Evolutionary conservation across 2,329 filamentous ascomycete genomes (phyloP).

Genomic region (Trichophyton verrucosum): DNA sequence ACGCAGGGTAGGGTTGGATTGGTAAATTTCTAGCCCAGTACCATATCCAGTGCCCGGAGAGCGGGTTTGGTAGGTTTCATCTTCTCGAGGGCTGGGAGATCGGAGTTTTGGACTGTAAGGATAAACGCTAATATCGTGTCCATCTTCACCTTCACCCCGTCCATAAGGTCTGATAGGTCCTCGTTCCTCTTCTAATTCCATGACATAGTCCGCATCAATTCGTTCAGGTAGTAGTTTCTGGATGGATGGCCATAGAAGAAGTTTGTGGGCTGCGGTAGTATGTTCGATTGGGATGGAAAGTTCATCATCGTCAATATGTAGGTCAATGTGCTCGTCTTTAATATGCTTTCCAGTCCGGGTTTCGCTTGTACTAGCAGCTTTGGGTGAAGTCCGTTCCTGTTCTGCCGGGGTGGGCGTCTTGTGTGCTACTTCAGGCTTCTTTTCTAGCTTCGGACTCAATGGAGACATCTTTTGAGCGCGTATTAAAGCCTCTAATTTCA

Average conservation of each 20-base stretch:
- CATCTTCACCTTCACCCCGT: conserved; percentile 60
- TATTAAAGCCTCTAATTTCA: conserved; percentile 10
- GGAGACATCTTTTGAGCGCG: conserved; percentile 3
- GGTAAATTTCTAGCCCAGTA: conserved; percentile 28
- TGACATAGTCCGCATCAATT: conserved; percentile 58
- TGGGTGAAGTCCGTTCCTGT: background rate
- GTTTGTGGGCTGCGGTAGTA: conserved; percentile 74
- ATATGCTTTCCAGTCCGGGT: background rate
- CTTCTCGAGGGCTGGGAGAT: conserved; percentile 15
- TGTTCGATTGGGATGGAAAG: conserved; percentile 72
- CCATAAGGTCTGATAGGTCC: conserved; percentile 66
- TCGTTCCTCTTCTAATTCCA: conserved; percentile 59
- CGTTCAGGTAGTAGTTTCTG: conserved; percentile 48
- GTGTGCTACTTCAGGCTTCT: background rate
- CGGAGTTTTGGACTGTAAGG: conserved; percentile 10
- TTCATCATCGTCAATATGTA: conserved; percentile 35
- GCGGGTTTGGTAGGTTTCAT: conserved; percentile 25
- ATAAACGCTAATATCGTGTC: conserved; percentile 14
- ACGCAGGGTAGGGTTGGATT: conserved; percentile 20
- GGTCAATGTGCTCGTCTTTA: conserved; percentile 34
- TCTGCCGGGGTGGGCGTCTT: background rate
- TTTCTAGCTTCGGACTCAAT: background rate
- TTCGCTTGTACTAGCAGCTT: background rate
- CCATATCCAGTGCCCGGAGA: conserved; percentile 42
- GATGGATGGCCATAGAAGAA: conserved; percentile 63